These are phyloP conservation scores for Thelonectria olida DNA, from an alignment of 2,329 filamentous ascomycete genomes.

Conservation along the genomic window DNA sequence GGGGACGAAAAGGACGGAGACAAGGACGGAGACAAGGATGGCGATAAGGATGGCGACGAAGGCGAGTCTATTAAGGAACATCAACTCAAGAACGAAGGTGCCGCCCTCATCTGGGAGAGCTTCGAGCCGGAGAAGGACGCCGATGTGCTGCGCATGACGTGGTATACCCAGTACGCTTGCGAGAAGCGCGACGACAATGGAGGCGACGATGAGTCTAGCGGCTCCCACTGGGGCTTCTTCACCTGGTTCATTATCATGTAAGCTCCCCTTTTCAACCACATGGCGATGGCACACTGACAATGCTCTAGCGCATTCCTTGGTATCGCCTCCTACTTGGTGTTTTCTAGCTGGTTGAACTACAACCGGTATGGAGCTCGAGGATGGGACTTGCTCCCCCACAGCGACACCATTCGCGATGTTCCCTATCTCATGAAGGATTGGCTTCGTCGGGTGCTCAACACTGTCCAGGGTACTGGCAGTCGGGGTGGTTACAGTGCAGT, in stretches of 20 bases:
- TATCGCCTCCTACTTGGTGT: constrained; percentile 91
- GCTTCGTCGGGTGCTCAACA: constrained; percentile 80
- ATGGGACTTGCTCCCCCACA: constrained; percentile 94
- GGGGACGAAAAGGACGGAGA: constrained; percentile 44
- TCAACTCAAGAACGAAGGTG: constrained; percentile 63
- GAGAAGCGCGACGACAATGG: constrained; percentile 60
- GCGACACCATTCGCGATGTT: constrained; percentile 89
- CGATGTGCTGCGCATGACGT: constrained; percentile 77
- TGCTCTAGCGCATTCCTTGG: constrained; percentile 80
- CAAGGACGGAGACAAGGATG: constrained; percentile 31
- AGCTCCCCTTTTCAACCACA: constrained; percentile 49
- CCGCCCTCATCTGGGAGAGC: constrained; percentile 79
- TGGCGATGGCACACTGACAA: constrained; percentile 31
- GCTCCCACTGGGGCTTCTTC: constrained; percentile 88
- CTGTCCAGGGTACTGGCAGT: constrained; percentile 82
- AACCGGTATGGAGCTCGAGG: constrained; percentile 94
- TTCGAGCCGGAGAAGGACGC: constrained; percentile 70
- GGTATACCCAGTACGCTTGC: constrained; percentile 90
- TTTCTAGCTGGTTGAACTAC: constrained; percentile 99
- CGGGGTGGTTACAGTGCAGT: constrained; percentile 96
- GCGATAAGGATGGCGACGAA: constrained; percentile 44
- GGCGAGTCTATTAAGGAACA: constrained; percentile 56
- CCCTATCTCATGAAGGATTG: constrained; percentile 94
- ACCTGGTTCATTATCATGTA: constrained; percentile 97
- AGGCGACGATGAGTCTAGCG: constrained; percentile 55